These are phyloP conservation scores for Debaryomyces hansenii DNA, from an alignment of 805 yeast species.

Conservation along the genomic window DNA sequence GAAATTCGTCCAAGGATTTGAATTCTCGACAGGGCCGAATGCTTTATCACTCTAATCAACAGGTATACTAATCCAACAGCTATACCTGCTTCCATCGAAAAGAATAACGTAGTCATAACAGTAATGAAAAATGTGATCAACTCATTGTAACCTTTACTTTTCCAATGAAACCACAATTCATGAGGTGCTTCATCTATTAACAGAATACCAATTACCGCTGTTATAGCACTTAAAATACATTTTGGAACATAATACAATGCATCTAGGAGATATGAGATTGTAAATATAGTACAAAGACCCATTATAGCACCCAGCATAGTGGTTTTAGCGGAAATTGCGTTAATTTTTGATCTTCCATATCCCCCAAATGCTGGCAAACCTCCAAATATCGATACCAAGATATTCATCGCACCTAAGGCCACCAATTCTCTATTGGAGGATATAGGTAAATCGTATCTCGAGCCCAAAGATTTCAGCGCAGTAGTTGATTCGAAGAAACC, in stretches of 20 bases:
- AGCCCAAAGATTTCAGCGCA: conserved; percentile 83
- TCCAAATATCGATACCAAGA: conserved; percentile 62
- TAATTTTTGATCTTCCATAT: conserved; percentile 88
- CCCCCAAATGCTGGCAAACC: conserved; percentile 95
- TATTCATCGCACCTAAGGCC: conserved; percentile 78
- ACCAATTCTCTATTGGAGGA: conserved; percentile 89
- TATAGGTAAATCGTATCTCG: conserved; percentile 66
- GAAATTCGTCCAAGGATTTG: conserved; percentile 46
- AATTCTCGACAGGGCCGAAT: conserved; percentile 43
- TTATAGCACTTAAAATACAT: conserved; percentile 77
- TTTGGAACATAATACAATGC: conserved; percentile 72
- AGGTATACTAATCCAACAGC: conserved; percentile 84
- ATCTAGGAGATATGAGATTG: conserved; percentile 59
- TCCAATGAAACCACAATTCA: conserved; percentile 72
- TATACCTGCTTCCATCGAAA: conserved; percentile 87
- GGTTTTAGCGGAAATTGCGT: conserved; percentile 80
- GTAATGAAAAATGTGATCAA: conserved; percentile 48
- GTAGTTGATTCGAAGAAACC: conserved; percentile 95
- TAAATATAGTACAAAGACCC: conserved; percentile 71
- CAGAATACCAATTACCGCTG: conserved; percentile 66
- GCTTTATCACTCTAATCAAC: conserved; percentile 61
- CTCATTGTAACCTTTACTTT: conserved; percentile 76
- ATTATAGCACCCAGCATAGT: conserved; percentile 81
- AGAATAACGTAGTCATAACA: conserved; percentile 38
- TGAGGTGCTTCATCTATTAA: conserved; percentile 79